Percentiles rank a stretch among this genome's conserved stretches.
phyloP scores from a whole-genome alignment of 139 green algal genomes.

The Edaphochlamys debaryana region DNA sequence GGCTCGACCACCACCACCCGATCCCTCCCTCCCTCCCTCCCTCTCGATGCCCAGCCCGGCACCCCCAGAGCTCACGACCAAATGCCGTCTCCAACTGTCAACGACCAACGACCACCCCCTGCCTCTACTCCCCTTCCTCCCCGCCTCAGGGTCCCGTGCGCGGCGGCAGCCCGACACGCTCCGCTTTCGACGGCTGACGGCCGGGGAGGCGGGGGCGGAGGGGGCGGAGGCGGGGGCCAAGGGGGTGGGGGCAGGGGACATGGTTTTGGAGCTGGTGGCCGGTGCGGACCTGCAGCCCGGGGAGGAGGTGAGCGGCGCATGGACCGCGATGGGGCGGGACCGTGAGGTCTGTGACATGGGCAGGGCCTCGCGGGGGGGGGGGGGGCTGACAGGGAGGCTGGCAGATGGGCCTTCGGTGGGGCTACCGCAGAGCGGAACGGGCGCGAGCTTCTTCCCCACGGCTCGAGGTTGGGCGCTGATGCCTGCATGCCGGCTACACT shows the following conservation, averaged over 20 bases:
- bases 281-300: background rate
- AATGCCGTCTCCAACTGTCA: too few relatives aligned
- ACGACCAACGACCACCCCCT: too few relatives aligned
- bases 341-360: background rate
- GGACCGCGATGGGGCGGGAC: too few relatives aligned
- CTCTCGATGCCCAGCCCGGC: too few relatives aligned
- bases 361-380: background rate
- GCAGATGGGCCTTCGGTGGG: background rate
- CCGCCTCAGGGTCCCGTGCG: too few relatives aligned
- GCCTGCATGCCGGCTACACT: too few relatives aligned
- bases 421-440: background rate
- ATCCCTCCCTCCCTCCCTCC: too few relatives aligned
- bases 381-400: background rate
- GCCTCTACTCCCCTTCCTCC: too few relatives aligned
- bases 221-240: background rate
- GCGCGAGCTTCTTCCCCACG: too few relatives aligned
- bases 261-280: constrained; percentile 32
- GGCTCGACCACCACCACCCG: too few relatives aligned
- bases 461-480: too few relatives aligned
- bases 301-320: constrained; percentile 14
- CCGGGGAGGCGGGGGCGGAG: background rate
- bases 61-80: too few relatives aligned
- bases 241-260: background rate
- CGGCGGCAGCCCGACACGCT: background rate
- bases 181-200: background rate